Base-by-base conservation (phyloP, 2,329 filamentous ascomycete species). In the Rutstroemia sp. region DNA sequence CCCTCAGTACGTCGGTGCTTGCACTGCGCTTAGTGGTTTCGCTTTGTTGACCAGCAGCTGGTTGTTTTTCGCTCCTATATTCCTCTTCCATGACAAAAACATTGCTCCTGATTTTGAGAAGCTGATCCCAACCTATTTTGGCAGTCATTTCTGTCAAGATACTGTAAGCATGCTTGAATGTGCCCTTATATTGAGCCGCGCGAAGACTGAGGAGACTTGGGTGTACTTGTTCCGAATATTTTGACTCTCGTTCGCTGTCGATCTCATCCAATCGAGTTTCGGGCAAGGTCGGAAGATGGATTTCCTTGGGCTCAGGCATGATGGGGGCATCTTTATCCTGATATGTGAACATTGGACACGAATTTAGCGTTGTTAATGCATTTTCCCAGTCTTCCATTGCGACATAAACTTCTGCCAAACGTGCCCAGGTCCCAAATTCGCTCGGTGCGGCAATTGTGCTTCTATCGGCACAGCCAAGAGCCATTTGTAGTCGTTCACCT, bases 1-100 rank as follows among this genome's bases (percentile, higher is more conserved):
- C 86, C 57, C 85, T 85, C 47, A 95, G 76, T 50, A 85, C 88
- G 63, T 91, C 86, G 46, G 86, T 89, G 75, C 90, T 94, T 49
- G 91, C 81, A 69, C 87, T 91, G 46, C 87, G 82, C 66, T 84
- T 67, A 58, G 72, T 71, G 58, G 74, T 67, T 54, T 72, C 73
- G 47, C 72, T 67, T 16, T 74, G 69, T 49, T 75, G 67, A 41
- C 63, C 72, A 18, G 75, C 74, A 23, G 77, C 72, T 59, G 86
- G 83, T 56, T 88, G 85, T 72, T 88, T 90, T 73, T 97, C 94
- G 56, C 86, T 88, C 49, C 94, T 85, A 70, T 99, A 99, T 71
- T 99, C 94, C 68, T 99, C 94, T 71, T 99, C 94, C 94, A 99
- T 99, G 49, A 99, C 94, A 66, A 99, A 99, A 1, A 99, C 94